phyloP scores from a whole-genome alignment of 495 filamentous ascomycete genomes.

The Neurospora africana region DNA sequence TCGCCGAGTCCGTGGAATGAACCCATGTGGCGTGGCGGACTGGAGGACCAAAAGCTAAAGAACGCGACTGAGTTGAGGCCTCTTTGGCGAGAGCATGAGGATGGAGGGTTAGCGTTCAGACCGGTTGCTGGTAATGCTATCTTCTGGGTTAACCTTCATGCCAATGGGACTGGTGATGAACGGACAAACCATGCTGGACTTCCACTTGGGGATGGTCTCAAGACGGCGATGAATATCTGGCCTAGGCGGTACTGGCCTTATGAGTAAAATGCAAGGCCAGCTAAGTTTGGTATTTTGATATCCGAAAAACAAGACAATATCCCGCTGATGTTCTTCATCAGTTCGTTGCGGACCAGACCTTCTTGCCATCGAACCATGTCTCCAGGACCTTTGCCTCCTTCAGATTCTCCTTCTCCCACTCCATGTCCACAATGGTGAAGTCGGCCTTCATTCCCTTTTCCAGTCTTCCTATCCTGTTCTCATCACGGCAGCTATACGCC shows the following conservation, averaged over 20 bases:
- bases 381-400: constrained; percentile 40
- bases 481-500: constrained; percentile 49
- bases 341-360: constrained; percentile 28
- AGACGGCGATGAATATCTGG: constrained; percentile 51
- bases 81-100: constrained; percentile 34
- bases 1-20: constrained; percentile 11
- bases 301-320: neutral
- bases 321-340: neutral
- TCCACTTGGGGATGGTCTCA: constrained; percentile 34
- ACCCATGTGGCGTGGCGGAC: constrained; percentile 12
- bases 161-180: constrained; percentile 36
- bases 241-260: constrained; percentile 28
- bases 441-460: constrained; percentile 42
- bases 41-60: neutral
- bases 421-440: constrained; percentile 49
- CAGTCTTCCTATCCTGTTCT: constrained; percentile 40
- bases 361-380: constrained; percentile 47
- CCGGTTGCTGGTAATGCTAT: constrained; percentile 42
- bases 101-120: constrained; percentile 41
- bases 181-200: constrained; percentile 41
- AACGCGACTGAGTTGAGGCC: constrained; percentile 5
- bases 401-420: constrained; percentile 40
- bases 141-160: constrained; percentile 44
- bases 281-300: neutral
- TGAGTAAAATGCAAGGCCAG: constrained; percentile 1